Percentiles rank a stretch among this genome's conserved stretches.
These are phyloP conservation scores for Aspergillaceae sp. DNA, from an alignment of 2,329 filamentous ascomycete genomes.

Conservation along the genomic window DNA sequence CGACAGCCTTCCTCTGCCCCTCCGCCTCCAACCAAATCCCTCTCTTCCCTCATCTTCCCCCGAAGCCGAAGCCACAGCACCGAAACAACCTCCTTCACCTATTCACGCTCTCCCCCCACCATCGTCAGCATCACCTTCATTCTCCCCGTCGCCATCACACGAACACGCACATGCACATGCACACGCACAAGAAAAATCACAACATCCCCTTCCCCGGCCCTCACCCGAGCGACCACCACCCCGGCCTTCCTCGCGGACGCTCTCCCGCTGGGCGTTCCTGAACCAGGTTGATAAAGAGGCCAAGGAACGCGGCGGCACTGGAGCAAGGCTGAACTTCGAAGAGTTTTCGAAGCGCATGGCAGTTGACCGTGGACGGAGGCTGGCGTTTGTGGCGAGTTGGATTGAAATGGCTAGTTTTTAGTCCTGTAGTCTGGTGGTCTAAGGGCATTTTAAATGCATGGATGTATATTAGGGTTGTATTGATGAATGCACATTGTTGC, in stretches of 20 bases:
- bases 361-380: constrained; percentile 55
- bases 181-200: too few relatives aligned
- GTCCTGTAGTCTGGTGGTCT: not conserved
- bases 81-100: constrained; percentile 25
- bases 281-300: constrained; percentile 62
- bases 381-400: constrained; percentile 83
- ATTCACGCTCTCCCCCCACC: constrained; percentile 24
- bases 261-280: constrained; percentile 43
- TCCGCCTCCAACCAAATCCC: constrained; percentile 33
- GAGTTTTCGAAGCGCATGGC: constrained; percentile 75
- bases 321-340: constrained; percentile 62
- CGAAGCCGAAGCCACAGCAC: constrained; percentile 26
- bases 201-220: constrained; percentile 5
- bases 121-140: constrained; percentile 9
- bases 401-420: constrained; percentile 64
- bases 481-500: not conserved
- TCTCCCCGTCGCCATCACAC: too few relatives aligned
- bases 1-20: constrained; percentile 17
- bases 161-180: too few relatives aligned
- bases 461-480: not conserved
- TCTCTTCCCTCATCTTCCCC: constrained; percentile 22
- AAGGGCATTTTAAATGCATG: too few relatives aligned
- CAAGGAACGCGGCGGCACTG: constrained; percentile 61
- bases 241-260: constrained; percentile 24
- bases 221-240: constrained; percentile 11